These are phyloP conservation scores for Nemania sp. DNA, from an alignment of 2,329 filamentous ascomycete genomes.

Conservation along the genomic window DNA sequence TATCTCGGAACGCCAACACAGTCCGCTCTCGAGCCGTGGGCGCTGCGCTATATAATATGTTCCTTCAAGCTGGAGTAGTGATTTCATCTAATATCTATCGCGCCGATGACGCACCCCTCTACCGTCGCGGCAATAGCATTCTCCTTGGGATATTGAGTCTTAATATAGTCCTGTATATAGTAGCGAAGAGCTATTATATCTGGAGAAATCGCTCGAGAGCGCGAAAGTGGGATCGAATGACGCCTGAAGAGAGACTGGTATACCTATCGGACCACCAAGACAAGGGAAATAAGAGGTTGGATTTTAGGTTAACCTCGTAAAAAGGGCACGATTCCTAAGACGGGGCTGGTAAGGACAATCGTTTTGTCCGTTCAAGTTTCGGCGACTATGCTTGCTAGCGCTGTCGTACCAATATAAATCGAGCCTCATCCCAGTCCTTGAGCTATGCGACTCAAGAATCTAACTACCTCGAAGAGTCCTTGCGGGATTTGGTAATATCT, in stretches of 20 bases:
- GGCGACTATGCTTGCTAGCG: neutral
- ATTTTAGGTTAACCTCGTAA: conserved; percentile 56
- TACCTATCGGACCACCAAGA: conserved; percentile 61
- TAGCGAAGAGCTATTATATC: conserved; percentile 65
- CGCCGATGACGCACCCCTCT: conserved; percentile 64
- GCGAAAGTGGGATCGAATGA: conserved; percentile 61
- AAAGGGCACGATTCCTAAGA: neutral
- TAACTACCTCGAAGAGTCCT: no score
- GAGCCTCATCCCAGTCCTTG: no score
- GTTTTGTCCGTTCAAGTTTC: neutral
- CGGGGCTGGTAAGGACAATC: neutral
- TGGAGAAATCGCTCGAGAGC: conserved; percentile 60
- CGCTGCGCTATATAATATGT: conserved; percentile 67
- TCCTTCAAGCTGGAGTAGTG: conserved; percentile 53
- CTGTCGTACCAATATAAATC: no score
- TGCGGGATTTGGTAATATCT: no score
- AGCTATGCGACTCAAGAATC: neutral
- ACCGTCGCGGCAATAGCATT: conserved; percentile 65
- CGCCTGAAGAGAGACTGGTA: conserved; percentile 58
- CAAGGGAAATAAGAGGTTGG: conserved; percentile 59
- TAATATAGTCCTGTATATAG: conserved; percentile 63
- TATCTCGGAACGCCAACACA: conserved; percentile 67
- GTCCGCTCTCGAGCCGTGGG: conserved; percentile 69
- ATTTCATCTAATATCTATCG: conserved; percentile 61
- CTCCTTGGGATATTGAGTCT: conserved; percentile 63